phyloP scores from a whole-genome alignment of 352 stramenopile genomes.

The Globisporangium iwayamae region DNA sequence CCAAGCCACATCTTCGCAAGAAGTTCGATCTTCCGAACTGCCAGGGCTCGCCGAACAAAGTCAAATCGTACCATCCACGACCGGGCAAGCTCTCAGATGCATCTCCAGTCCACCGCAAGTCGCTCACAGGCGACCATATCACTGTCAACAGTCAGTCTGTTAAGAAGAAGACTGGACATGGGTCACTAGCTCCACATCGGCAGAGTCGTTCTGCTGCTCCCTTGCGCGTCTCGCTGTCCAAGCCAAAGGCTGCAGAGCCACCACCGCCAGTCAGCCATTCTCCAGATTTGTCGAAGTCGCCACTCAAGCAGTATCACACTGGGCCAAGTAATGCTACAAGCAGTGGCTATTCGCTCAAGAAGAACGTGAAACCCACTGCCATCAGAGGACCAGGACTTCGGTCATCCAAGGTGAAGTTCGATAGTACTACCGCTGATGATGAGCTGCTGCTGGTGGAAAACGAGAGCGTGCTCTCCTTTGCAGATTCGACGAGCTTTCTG shows the following conservation, averaged over 20 bases:
- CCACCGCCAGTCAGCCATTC: background rate
- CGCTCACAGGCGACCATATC: background rate
- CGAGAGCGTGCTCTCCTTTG: constrained; percentile 22
- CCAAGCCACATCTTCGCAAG: constrained; percentile 38
- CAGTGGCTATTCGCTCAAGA: constrained; percentile 3
- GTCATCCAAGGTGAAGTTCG: background rate
- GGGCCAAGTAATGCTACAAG: background rate
- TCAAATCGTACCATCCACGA: constrained; percentile 11
- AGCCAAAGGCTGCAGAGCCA: background rate
- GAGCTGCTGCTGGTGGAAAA: background rate
- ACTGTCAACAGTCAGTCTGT: background rate
- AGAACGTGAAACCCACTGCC: background rate
- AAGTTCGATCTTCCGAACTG: constrained; percentile 39
- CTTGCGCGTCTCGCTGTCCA: constrained; percentile 1
- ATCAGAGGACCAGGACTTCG: background rate
- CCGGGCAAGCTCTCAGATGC: background rate
- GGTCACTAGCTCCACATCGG: constrained; percentile 2
- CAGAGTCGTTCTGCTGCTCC: constrained; percentile 9
- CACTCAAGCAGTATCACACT: constrained; percentile 6
- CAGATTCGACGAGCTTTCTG: constrained; percentile 35
- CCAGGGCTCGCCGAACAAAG: constrained; percentile 33
- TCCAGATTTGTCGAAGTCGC: background rate
- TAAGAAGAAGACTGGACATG: background rate
- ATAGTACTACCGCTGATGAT: background rate
- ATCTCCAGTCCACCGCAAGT: background rate